Conservation (phyloP, 768 basidiomycete species). For the Thelephora aurantiotincta region DNA sequence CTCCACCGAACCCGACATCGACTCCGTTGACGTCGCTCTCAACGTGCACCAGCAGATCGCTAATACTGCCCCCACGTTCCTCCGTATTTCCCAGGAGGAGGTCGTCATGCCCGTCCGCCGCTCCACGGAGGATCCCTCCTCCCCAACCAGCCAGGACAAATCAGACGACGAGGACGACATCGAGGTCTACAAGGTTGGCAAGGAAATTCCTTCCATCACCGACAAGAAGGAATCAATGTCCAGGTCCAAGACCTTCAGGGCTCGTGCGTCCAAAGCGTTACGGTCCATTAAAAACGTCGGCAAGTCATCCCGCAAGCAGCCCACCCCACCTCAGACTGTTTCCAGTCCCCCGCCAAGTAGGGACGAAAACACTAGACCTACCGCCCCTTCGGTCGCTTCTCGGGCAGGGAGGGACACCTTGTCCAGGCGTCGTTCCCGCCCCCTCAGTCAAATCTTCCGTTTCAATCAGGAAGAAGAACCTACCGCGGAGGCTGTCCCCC, state of each 20-base stretch:
- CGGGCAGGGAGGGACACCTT: not conserved
- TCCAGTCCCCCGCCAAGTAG: constrained; percentile 4
- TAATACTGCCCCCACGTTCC: constrained; percentile 17
- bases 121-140: constrained; percentile 3
- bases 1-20: constrained; percentile 17
- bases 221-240: constrained; percentile 10
- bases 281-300: constrained; percentile 22
- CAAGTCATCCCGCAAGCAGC: constrained; percentile 9
- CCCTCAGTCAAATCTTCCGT: not conserved
- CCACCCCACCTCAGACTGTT: constrained; percentile 1
- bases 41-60: constrained; percentile 16
- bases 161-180: constrained; percentile 16
- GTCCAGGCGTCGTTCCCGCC: not conserved
- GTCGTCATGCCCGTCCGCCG: constrained; percentile 16
- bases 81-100: constrained; percentile 14
- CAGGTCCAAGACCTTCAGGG: constrained; percentile 20
- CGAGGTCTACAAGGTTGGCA: constrained; percentile 21
- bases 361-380: not conserved
- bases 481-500: not conserved
- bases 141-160: not conserved
- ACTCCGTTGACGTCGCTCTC: constrained; percentile 15
- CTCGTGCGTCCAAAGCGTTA: constrained; percentile 20
- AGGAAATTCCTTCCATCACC: constrained; percentile 14
- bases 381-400: no score
- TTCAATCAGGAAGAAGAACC: not conserved